Base-by-base conservation (phyloP, 306 rosid genomes). In the Lathyrus tuberosus region DNA sequence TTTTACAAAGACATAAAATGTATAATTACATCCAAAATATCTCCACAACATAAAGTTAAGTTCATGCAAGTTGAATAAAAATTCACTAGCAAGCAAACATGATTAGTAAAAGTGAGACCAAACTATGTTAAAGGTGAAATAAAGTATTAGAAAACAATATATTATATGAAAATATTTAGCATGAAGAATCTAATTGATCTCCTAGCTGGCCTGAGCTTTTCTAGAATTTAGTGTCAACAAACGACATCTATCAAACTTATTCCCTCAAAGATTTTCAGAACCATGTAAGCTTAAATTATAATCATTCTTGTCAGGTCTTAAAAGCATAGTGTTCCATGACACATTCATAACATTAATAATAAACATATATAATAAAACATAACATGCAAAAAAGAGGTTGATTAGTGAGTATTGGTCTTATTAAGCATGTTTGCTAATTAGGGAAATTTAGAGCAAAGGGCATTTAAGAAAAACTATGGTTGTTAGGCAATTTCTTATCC, bases 141-240 rank as follows among this genome's bases (percentile, higher is more conserved):
- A 61, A 71, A 70, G 62, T 66, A 71, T 37, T 64, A 14, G 10
- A 69, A 67, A 65, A 71, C 48, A 63, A 63, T 56, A 37, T 42
- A 54, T 46, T 61, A 31, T 62, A 58, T 76, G 79, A 70, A 69
- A 83, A 80, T 67, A 51, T 60, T 58, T 70, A 69, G 72, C 75
- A 71, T 51, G 73, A 72, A 73, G 85, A 87, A 84, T 82, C 89
- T 70, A 79, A 63, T 81, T 79, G 61, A 78, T 61, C 52, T 69
- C 82, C 83, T 84, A 87, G 88, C 95, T 89, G 96, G 86, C 79
- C 71, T 83, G 86, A 84, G 75, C 87, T 85, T 84, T 84, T 87
- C 71, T 75, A 65, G 73, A 71, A 74, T 53, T 80, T 74, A 60
- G 82, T 80, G 79, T 88, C 86, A 74, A 79, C 69, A 72, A 78